phyloP scores from a whole-genome alignment of 1,284 basidiomycete genomes.

The Moesziomyces aphidis region DNA sequence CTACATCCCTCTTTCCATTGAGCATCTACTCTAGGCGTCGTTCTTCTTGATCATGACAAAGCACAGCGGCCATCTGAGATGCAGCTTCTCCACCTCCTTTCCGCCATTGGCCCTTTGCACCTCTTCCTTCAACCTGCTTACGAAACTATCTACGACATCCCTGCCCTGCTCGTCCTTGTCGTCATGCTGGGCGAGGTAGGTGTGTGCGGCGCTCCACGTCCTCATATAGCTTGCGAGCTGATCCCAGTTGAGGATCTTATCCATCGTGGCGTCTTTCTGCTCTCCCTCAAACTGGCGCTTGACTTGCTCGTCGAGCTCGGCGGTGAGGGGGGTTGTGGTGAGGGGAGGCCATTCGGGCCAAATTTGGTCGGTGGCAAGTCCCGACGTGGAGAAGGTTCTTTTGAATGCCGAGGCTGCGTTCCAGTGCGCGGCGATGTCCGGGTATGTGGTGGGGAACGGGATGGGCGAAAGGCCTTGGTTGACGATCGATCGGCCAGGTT shows the following conservation, averaged over 20 bases:
- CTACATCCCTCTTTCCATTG: no score
- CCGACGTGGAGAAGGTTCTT: conserved; percentile 29
- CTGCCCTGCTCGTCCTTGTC: conserved; percentile 69
- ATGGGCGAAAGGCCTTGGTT: conserved; percentile 79
- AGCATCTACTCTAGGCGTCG: background rate
- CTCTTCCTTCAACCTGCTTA: conserved; percentile 10
- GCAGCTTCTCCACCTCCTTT: conserved; percentile 22
- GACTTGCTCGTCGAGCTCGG: background rate
- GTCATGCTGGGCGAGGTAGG: conserved; percentile 75
- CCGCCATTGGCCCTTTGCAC: conserved; percentile 24
- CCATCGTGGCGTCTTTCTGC: conserved; percentile 67
- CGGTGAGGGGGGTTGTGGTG: conserved; percentile 2
- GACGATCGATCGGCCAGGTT: conserved; percentile 81
- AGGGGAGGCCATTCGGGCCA: conserved; percentile 32
- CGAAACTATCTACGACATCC: conserved; percentile 45
- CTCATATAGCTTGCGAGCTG: conserved; percentile 78
- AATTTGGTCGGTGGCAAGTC: conserved; percentile 17
- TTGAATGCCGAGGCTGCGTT: conserved; percentile 13
- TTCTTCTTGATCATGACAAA: conserved; percentile 53
- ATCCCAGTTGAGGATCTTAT: conserved; percentile 75
- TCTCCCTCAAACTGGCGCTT: conserved; percentile 8
- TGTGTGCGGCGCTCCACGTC: conserved; percentile 79
- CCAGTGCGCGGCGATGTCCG: conserved; percentile 68
- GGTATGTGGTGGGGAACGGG: conserved; percentile 73
- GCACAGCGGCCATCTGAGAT: conserved; percentile 46